Percentiles rank a stretch among this genome's conserved stretches.
These are phyloP conservation scores for Fusarium coffeatum DNA, from an alignment of 2,329 filamentous ascomycete genomes.

Conservation along the genomic window DNA sequence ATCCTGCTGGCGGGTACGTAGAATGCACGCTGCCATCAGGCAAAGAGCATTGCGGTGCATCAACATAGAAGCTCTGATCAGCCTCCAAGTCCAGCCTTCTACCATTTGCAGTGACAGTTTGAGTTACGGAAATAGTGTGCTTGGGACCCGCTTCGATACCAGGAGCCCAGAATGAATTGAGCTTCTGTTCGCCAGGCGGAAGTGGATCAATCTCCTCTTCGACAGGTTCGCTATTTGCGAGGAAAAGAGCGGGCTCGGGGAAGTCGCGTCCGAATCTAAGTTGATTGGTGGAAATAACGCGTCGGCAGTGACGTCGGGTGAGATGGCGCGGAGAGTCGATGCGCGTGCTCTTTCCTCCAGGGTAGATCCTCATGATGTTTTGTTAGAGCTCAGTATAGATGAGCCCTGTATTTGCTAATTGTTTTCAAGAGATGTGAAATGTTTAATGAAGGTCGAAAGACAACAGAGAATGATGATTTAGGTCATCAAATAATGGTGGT, in stretches of 20 bases:
- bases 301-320: slow-evolving; percentile 8
- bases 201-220: not conserved
- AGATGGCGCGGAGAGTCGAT: slow-evolving; percentile 30
- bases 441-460: too few relatives aligned
- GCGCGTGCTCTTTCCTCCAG: slow-evolving; percentile 24
- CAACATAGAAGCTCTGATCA: slow-evolving; percentile 50
- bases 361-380: slow-evolving; percentile 25
- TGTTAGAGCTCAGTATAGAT: not conserved
- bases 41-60: slow-evolving; percentile 52
- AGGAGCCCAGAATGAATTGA: slow-evolving; percentile 38
- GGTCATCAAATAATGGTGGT: too few relatives aligned
- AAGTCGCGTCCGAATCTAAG: not conserved
- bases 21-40: slow-evolving; percentile 51
- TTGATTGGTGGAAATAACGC: not conserved
- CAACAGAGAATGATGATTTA: too few relatives aligned
- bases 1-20: slow-evolving; percentile 55
- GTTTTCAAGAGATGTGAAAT: not conserved
- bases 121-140: slow-evolving; percentile 11
- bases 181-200: slow-evolving; percentile 27
- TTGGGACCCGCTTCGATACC: slow-evolving; percentile 26
- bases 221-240: not conserved
- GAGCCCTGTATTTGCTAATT: too few relatives aligned
- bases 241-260: not conserved
- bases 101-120: slow-evolving; percentile 6
- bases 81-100: not conserved